These are phyloP conservation scores for Aureobasidium sp. DNA, from an alignment of 2,329 filamentous ascomycete genomes.

Conservation along the genomic window DNA sequence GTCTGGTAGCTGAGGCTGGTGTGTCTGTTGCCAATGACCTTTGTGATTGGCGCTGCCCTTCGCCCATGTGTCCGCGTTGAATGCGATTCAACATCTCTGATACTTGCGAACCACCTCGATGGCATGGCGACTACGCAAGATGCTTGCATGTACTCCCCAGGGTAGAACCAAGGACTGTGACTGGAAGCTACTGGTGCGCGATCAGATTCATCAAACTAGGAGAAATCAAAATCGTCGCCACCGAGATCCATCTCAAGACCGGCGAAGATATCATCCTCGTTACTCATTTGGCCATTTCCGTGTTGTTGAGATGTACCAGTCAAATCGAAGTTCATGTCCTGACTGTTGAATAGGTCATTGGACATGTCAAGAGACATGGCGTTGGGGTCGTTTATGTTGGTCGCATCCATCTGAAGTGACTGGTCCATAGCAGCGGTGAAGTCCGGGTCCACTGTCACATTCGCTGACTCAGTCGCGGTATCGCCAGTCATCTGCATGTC, in stretches of 20 bases:
- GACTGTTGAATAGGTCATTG: conserved; percentile 12
- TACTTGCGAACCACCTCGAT: too few relatives aligned
- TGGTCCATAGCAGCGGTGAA: conserved; percentile 6
- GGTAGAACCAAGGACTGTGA: too few relatives aligned
- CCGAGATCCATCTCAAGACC: conserved; percentile 27
- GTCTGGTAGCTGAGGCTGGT: too few relatives aligned
- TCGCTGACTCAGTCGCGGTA: background rate
- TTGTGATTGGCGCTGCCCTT: too few relatives aligned
- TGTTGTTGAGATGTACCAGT: conserved; percentile 20
- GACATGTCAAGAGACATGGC: conserved; percentile 15
- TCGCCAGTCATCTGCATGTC: background rate
- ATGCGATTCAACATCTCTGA: too few relatives aligned
- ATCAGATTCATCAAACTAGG: background rate
- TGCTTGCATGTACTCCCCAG: too few relatives aligned
- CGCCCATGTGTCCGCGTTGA: too few relatives aligned
- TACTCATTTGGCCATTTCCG: conserved; percentile 20
- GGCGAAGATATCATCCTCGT: conserved; percentile 34
- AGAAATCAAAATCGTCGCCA: conserved; percentile 26
- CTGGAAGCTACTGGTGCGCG: too few relatives aligned
- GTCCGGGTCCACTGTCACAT: background rate
- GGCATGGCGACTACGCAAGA: too few relatives aligned
- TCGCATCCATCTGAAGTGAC: background rate
- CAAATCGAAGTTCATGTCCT: conserved; percentile 20
- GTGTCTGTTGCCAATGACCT: too few relatives aligned
- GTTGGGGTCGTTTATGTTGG: conserved; percentile 14